A percentile compares a stretch with the other conserved stretches of the same genome.
Evolutionary conservation across 2,329 filamentous ascomycete genomes (phyloP).

Genomic region (Botrytis porri): DNA sequence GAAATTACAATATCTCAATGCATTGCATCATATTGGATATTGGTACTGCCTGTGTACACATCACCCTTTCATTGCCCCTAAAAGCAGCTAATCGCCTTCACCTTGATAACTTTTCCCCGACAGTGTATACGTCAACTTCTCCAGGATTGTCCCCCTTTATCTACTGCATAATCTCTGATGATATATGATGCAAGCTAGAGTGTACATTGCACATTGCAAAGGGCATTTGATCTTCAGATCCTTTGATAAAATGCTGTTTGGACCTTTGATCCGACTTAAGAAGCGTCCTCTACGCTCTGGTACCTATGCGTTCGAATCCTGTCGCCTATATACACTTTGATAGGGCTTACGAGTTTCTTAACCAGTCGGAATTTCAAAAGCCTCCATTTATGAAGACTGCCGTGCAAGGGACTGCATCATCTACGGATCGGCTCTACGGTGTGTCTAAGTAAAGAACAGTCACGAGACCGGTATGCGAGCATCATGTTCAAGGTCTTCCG

Average conservation of each 20-base stretch:
- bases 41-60: background rate
- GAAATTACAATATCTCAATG: background rate
- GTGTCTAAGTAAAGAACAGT: constrained; percentile 4
- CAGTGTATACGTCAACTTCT: background rate
- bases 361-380: background rate
- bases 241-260: background rate
- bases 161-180: background rate
- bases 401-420: constrained; percentile 11
- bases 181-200: background rate
- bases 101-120: background rate
- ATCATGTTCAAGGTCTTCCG: constrained; percentile 17
- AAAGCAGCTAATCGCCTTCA: background rate
- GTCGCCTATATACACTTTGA: background rate
- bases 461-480: background rate
- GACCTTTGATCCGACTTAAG: background rate
- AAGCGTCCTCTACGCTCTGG: background rate
- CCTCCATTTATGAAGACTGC: background rate
- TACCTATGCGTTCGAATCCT: background rate
- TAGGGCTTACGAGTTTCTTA: background rate
- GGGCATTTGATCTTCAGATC: background rate
- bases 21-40: background rate
- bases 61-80: background rate
- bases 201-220: background rate
- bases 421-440: background rate
- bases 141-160: background rate